These are phyloP conservation scores for Teratosphaeria viscida DNA, from an alignment of 2,329 filamentous ascomycete genomes.

Conservation along the genomic window DNA sequence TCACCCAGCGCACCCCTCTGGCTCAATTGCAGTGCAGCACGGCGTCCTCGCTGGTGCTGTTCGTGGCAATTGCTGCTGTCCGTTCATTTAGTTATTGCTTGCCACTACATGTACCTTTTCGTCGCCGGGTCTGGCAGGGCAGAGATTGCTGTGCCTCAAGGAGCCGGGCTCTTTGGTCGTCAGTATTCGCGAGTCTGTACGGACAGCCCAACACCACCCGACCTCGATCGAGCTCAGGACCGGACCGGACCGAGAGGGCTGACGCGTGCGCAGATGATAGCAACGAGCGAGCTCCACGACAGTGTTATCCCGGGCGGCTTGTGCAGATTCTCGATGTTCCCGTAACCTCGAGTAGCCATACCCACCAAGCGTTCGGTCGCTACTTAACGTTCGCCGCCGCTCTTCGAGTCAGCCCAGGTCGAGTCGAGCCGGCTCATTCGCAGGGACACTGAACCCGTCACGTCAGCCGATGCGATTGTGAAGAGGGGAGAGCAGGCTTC, in stretches of 20 bases:
- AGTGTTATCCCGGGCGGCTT: not conserved
- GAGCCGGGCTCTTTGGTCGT: not conserved
- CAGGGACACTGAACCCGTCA: not conserved
- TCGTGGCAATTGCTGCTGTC: conserved; percentile 11
- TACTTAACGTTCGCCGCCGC: not conserved
- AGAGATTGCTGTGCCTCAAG: not conserved
- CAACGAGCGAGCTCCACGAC: not conserved
- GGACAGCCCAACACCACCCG: not conserved
- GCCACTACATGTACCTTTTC: not conserved
- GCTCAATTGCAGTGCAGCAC: conserved; percentile 7
- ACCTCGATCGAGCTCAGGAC: not conserved
- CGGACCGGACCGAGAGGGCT: not conserved
- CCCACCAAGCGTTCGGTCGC: not conserved
- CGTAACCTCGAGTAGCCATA: not conserved
- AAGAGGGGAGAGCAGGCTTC: not conserved
- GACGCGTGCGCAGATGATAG: not conserved
- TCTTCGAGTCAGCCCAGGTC: not conserved
- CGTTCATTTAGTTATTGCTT: conserved; percentile 4
- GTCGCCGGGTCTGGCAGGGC: not conserved
- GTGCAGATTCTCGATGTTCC: not conserved
- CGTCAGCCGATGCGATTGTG: not conserved
- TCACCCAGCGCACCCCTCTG: not conserved
- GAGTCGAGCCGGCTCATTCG: not conserved
- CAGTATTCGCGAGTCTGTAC: not conserved
- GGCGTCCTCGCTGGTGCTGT: conserved; percentile 5